Percentiles rank a stretch among this genome's conserved stretches.
Evolutionary conservation across 768 basidiomycete species (phyloP).

Genomic region (Amanita jacksonii): DNA sequence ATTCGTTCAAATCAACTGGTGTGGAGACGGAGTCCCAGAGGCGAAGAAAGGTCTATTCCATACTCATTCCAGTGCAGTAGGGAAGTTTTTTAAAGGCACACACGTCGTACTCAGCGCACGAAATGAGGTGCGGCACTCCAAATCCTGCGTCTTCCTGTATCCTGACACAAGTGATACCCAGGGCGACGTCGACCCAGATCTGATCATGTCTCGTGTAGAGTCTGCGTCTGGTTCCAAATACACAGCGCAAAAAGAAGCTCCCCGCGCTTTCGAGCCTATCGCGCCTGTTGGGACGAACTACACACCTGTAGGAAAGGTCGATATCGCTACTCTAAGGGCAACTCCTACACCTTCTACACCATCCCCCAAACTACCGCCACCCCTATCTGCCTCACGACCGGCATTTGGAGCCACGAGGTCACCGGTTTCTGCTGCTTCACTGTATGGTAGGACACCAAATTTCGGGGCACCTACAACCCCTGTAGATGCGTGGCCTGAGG

Average conservation of each 20-base stretch:
- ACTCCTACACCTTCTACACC: conserved; percentile 25
- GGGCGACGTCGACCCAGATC: conserved; percentile 70
- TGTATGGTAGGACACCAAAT: conserved; percentile 31
- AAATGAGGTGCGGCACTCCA: conserved; percentile 55
- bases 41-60: conserved; percentile 89
- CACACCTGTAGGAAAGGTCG: conserved; percentile 64
- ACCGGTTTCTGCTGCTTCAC: conserved; percentile 30
- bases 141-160: neutral
- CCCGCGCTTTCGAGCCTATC: conserved; percentile 69
- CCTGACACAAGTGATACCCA: conserved; percentile 18
- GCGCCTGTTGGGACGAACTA: conserved; percentile 73
- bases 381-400: conserved; percentile 37
- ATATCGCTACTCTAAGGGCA: conserved; percentile 53
- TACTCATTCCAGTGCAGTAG: conserved; percentile 74
- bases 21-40: conserved; percentile 93
- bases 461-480: conserved; percentile 25
- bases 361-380: conserved; percentile 24
- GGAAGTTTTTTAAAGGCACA: conserved; percentile 69
- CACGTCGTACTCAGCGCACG: conserved; percentile 84
- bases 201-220: conserved; percentile 83
- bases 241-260: conserved; percentile 68
- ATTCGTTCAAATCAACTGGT: conserved; percentile 96
- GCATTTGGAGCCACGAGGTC: conserved; percentile 32
- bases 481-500: conserved; percentile 53
- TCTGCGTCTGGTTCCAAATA: conserved; percentile 89